Evolutionary conservation across 2,329 filamentous ascomycete genomes (phyloP).

Genomic region (Aspergillus melleus): DNA sequence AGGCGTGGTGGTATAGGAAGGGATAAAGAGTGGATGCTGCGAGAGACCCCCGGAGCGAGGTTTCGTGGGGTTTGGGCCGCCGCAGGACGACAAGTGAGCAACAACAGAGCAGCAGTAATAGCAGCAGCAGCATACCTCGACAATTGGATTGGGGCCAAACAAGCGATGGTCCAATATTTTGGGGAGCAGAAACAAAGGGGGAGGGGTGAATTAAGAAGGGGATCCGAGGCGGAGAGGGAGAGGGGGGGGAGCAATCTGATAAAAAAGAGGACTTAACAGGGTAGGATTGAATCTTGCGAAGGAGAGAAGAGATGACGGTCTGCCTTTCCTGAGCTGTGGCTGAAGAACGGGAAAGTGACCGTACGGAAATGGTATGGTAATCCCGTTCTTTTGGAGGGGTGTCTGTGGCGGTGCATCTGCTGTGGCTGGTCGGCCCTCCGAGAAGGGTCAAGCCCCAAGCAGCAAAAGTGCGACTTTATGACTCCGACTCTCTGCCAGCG

Average conservation of each 20-base stretch:
- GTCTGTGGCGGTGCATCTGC: constrained; percentile 30
- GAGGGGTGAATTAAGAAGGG: not conserved
- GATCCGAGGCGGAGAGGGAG: not conserved
- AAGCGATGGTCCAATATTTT: not conserved
- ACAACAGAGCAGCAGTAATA: constrained; percentile 7
- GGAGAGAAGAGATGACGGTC: constrained; percentile 12
- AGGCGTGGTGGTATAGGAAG: constrained; percentile 26
- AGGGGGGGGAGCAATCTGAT: constrained; percentile 7
- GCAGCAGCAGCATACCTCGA: constrained; percentile 27
- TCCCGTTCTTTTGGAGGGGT: constrained; percentile 9
- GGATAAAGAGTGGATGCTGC: constrained; percentile 20
- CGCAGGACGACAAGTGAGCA: constrained; percentile 31
- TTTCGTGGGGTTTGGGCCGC: constrained; percentile 42
- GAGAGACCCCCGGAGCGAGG: constrained; percentile 30
- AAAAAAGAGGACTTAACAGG: constrained; percentile 4
- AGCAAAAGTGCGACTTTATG: constrained; percentile 17
- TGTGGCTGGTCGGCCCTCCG: constrained; percentile 22
- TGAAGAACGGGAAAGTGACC: constrained; percentile 18
- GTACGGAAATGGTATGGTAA: too few species aligned
- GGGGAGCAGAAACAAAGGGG: not conserved
- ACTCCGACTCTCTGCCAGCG: constrained; percentile 4
- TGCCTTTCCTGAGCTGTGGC: constrained; percentile 22
- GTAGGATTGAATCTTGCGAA: constrained; percentile 16
- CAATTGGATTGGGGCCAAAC: constrained; percentile 21
- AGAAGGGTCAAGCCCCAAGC: constrained; percentile 24